Percentiles rank a stretch among this genome's conserved stretches.
Conservation (phyloP, 106 monocot species). For the Acorus gramineus region DNA sequence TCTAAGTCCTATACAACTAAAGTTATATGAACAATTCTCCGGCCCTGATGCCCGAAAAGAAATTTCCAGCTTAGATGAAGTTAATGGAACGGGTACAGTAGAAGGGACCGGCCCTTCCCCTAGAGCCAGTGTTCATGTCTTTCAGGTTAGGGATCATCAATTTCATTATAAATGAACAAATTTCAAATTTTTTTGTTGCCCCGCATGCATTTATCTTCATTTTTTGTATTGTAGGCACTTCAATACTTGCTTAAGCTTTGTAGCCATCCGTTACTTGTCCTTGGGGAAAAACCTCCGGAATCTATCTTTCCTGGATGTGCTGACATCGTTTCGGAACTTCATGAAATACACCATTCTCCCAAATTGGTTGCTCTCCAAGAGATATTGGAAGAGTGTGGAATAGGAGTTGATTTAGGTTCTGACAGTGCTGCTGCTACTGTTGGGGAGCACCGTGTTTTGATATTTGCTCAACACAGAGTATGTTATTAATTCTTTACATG, state of each 20-base stretch:
- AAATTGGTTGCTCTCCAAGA: slow-evolving; percentile 94
- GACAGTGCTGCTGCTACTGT: slow-evolving; percentile 19
- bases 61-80: slow-evolving; percentile 49
- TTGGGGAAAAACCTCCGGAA: slow-evolving; percentile 59
- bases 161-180: background rate
- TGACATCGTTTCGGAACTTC: slow-evolving; percentile 54
- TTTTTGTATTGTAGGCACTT: slow-evolving; percentile 50
- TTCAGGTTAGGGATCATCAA: slow-evolving; percentile 48
- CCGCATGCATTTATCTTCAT: background rate
- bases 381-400: slow-evolving; percentile 92
- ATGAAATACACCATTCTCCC: slow-evolving; percentile 78
- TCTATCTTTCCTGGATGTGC: slow-evolving; percentile 36
- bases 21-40: slow-evolving; percentile 87
- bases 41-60: slow-evolving; percentile 63
- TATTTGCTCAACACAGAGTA: slow-evolving; percentile 94
- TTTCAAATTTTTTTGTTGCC: background rate
- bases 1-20: slow-evolving; percentile 76
- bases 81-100: slow-evolving; percentile 16
- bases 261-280: slow-evolving; percentile 96
- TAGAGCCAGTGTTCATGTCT: slow-evolving; percentile 79
- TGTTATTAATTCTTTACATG: slow-evolving; percentile 1
- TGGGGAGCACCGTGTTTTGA: slow-evolving; percentile 86
- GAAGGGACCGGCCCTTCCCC: slow-evolving; percentile 18
- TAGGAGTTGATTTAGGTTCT: slow-evolving; percentile 54
- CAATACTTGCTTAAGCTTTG: slow-evolving; percentile 89